A percentile compares a stretch with the other conserved stretches of the same genome.
phyloP scores from a whole-genome alignment of 2,329 filamentous ascomycete species.

The Aspergillus transmontanensis region DNA sequence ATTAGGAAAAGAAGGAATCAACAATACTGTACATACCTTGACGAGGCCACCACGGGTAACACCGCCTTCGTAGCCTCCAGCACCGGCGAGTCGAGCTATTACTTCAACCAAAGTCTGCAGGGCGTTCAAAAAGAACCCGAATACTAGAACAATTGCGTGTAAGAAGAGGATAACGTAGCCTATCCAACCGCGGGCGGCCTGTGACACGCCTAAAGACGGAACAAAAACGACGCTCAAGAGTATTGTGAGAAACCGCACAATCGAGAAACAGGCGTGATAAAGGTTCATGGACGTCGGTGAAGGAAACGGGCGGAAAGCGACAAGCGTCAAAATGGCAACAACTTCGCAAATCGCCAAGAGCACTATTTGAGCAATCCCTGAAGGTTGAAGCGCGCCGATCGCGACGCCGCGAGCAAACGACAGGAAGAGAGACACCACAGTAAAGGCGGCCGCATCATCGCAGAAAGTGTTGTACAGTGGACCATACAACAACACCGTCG shows the following conservation, averaged over 20 bases:
- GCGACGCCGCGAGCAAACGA: constrained; percentile 85
- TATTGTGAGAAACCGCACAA: constrained; percentile 73
- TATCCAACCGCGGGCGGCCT: constrained; percentile 87
- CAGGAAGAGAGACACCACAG: constrained; percentile 80
- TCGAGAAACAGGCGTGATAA: constrained; percentile 84
- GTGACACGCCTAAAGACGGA: constrained; percentile 75
- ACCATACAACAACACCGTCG: constrained; percentile 85
- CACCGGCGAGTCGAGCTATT: constrained; percentile 76
- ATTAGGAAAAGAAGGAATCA: constrained; percentile 4
- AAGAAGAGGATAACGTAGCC: constrained; percentile 88
- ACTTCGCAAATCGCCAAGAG: constrained; percentile 93
- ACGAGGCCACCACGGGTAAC: constrained; percentile 79
- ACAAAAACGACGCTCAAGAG: constrained; percentile 82
- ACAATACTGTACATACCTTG: constrained; percentile 55
- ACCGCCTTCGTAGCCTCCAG: constrained; percentile 72
- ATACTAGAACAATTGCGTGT: constrained; percentile 80
- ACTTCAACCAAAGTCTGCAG: constrained; percentile 91
- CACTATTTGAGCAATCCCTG: constrained; percentile 89
- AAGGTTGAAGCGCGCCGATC: constrained; percentile 89
- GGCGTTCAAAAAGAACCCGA: constrained; percentile 92
- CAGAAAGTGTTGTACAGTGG: constrained; percentile 97
- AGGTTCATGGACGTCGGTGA: constrained; percentile 95
- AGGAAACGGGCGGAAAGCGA: constrained; percentile 88
- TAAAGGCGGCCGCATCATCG: constrained; percentile 88
- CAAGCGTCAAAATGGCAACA: constrained; percentile 80